Evolutionary conservation across 345 rosid genomes (phyloP).

Genomic region (Linum usitatissimum): DNA sequence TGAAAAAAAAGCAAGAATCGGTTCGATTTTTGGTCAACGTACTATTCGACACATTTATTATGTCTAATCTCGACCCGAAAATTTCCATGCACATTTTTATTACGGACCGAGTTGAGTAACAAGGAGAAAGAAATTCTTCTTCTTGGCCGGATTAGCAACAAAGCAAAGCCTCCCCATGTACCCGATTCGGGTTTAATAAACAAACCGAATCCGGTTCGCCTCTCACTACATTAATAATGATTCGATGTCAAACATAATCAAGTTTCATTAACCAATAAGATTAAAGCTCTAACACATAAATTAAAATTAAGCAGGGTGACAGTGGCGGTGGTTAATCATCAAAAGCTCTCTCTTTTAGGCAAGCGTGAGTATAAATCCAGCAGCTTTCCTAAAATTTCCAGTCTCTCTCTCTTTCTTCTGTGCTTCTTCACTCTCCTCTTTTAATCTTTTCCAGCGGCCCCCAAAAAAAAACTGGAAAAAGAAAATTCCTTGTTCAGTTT

Average conservation of each 20-base stretch:
- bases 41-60: too few species aligned
- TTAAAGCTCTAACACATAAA: neutral
- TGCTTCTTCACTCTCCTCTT: constrained; percentile 1
- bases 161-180: too few species aligned
- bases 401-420: constrained; percentile 16
- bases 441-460: neutral
- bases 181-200: too few species aligned
- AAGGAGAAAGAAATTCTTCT: neutral
- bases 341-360: constrained; percentile 81
- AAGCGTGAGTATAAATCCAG: constrained; percentile 94
- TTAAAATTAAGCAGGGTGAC: constrained; percentile 21
- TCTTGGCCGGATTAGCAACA: too few species aligned
- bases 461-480: neutral
- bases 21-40: too few species aligned
- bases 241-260: too few species aligned
- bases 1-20: too few species aligned
- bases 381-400: constrained; percentile 25
- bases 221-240: too few species aligned
- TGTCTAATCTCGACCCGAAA: too few species aligned
- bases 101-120: too few species aligned
- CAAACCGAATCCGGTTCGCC: too few species aligned
- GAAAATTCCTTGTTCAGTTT: constrained; percentile 12
- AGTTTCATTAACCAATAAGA: too few species aligned
- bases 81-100: neutral
- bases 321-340: constrained; percentile 94